Evolutionary conservation across 2,329 filamentous ascomycete genomes (phyloP), one percentile per base, ranked within the genome.

Genomic region (Aspergillus neoniger): DNA sequence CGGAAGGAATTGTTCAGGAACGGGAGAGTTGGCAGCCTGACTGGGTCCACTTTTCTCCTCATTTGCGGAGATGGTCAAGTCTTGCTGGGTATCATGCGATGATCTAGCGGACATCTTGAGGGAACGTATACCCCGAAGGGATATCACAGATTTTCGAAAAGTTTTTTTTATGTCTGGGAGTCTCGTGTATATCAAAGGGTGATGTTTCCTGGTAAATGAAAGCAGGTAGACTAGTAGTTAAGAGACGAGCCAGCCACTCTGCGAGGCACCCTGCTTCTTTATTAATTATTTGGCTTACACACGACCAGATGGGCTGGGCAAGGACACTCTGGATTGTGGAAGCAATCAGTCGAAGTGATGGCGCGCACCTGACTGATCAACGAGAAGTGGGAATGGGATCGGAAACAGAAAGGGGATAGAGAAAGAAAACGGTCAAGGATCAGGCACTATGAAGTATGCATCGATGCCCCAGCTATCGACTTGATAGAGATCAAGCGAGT

Each of bases 1-100:
- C 23, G 63, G 58, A 25, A 50, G 44, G 38, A 54, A 49, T 23
- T 63, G 41, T 15, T 64, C 57, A 32, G 61, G 62, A 3, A 49
- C 51, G n/a, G 41, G 63, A 17, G 62, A 56, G n/a, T 63, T 60
- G 23, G 28, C 15, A 38, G 44, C 36, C 15, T 30, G 23, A 7
- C 21, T 41, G 14, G 58, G 49, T 2, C 48, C 28, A 15, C 41
- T 5, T 51, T 61, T 60, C 17, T 60, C 59, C 12, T 32, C 55
- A n/a, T 23, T 39, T 8, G 10, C 17, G 23, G 54, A 32, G 7
- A 50, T 19, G 8, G n/a, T 9, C 5, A 51, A 38, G 43, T 41
- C 36, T 6, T 12, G 41, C 30, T 60, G 49, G 32, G 21, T 30
- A 28, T 14, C 21, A 63, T 19, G 19, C 19, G n/a, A 32, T 19